These are phyloP conservation scores for Trichoderma aggressivum DNA, from an alignment of 2,329 filamentous ascomycete species.

Conservation along the genomic window DNA sequence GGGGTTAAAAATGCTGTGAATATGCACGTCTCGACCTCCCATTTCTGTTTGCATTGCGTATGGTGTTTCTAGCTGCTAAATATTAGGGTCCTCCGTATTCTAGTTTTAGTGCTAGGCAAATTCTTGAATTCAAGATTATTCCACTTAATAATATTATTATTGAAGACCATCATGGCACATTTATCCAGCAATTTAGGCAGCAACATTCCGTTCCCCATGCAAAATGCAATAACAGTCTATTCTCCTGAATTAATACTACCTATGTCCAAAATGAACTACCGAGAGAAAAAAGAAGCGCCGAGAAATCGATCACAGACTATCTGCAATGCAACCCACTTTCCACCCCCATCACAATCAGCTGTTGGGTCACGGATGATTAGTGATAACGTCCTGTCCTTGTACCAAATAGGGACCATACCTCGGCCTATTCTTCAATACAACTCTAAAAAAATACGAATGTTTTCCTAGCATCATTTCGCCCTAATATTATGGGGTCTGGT, in stretches of 20 bases:
- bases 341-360: background rate
- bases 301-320: background rate
- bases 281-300: background rate
- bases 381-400: background rate
- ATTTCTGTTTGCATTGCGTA: too few relatives aligned
- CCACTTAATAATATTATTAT: too few relatives aligned
- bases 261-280: background rate
- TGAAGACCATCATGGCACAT: background rate
- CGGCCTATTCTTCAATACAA: background rate
- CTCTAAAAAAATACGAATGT: background rate
- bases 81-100: too few relatives aligned
- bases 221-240: background rate
- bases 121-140: too few relatives aligned
- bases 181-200: background rate
- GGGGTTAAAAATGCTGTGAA: too few relatives aligned
- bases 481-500: background rate
- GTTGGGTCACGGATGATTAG: background rate
- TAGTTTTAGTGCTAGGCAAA: too few relatives aligned
- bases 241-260: background rate
- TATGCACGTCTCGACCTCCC: too few relatives aligned
- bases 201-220: background rate
- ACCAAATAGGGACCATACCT: background rate
- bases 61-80: too few relatives aligned
- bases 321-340: background rate
- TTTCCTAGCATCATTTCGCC: background rate